Base-by-base conservation (phyloP, 495 filamentous ascomycete species). In the Penicillium simplicissimum region DNA sequence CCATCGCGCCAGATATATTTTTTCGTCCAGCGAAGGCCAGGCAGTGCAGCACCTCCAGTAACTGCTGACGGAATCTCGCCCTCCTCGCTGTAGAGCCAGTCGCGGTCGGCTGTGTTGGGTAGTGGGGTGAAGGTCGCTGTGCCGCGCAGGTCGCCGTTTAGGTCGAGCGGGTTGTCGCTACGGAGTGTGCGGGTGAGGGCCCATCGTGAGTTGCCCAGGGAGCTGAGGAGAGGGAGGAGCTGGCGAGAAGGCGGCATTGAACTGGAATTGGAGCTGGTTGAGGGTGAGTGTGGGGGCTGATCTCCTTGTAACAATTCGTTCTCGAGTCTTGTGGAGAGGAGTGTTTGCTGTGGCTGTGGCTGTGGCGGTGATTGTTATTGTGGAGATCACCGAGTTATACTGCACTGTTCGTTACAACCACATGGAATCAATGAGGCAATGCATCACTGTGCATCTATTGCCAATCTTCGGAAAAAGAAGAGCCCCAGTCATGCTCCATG, bases 61-160 rank as follows among this genome's bases (percentile, higher is more conserved):
- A 68, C 58, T 3, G 59, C 58, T 17, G 54, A 58, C 15, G 76
- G 72, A 43, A 82, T 76, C 35, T 75, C 71, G 62, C 79, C 80
- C 63, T 78, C 74, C 70, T 81, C 78, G 55, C 65, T 71, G 66
- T 81, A 82, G 19, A 81, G 69, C 61, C 77, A 73, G 65, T 80
- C 73, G 43, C 53, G 60, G n/a, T 60, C 47, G 55, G 55, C 55
- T 42, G 52, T 45, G 19, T 45, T 52, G 37, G 60, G 31, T 21
- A 65, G 55, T 1, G 70, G 60, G 40, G 67, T 71, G 64, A 81
- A 81, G 37, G 67, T 72, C n/a, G 79, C 79, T 2, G 69, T 72
- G 38, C 79, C 79, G 51, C 61, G 71, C 15, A 79, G 62, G 52
- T 74, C 68, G 54, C 79, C 79, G 31, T 76, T 71, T 36, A 80